Evolutionary conservation across 164 flowering plant species (phyloP), one percentile per base, ranked within the genome.

Genomic region (Akebia trifoliata): DNA sequence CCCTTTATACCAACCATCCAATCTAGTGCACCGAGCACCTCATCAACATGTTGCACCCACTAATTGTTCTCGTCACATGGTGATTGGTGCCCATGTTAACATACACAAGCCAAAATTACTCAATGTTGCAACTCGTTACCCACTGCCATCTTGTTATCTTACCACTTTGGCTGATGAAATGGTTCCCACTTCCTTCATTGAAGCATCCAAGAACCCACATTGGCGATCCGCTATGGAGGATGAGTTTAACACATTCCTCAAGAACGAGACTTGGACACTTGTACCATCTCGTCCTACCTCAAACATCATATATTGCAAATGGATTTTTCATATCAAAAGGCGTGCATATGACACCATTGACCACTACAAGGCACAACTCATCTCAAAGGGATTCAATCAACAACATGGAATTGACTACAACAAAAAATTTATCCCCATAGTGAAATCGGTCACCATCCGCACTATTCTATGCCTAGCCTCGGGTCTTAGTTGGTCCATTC

Each of bases 311-410:
- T 29, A 44, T 53, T 53, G 30, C 11, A 53, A 53, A 14, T 31
- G 34, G 42, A 30, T 53, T 4, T 53, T 37, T 25, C 21, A 25
- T 4, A 15, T 50, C 21, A 50, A 50, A 34, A 30, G 21, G 14
- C 9, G 35, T 1, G 28, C 57, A 8, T 12, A 56, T 42, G 59
- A 46, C 10, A 10, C 60, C 12, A 8, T 43, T 29, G 50, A 43
- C 1, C 35, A 42, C 18, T 29, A 54, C 26, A 30, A 61, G 12
- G 57, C 56, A 14, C 48, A 31, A 7, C 25, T 50, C 2, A 42
- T 61, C 14, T 56, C 64, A 14, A 61, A 61, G 11, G 64, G 57
- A 0, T 61, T 39, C 14, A 21, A 50, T 20, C 57, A 61, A 31
- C 17, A 5, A 5, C 15, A 8, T 2, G 42, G 49, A 0, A 3